phyloP scores from a whole-genome alignment of 2,329 filamentous ascomycete genomes.

The Phialemonium atrogriseum region DNA sequence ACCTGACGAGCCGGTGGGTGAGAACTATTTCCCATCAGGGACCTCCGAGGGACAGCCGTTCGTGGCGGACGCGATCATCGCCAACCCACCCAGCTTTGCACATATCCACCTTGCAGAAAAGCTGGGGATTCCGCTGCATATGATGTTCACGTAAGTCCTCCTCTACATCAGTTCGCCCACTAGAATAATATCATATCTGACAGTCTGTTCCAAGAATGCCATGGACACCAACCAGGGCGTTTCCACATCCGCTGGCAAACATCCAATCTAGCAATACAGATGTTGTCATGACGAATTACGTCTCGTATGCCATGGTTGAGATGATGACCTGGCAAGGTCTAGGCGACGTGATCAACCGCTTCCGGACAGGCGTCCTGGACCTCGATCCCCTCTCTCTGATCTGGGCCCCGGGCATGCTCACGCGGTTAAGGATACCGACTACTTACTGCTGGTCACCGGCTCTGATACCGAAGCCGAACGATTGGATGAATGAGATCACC shows the following conservation, averaged over 20 bases:
- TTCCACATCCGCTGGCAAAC: constrained; percentile 80
- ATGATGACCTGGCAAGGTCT: constrained; percentile 92
- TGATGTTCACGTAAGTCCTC: constrained; percentile 76
- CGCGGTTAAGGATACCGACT: constrained; percentile 68
- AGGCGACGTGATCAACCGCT: constrained; percentile 85
- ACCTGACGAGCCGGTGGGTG: constrained; percentile 41
- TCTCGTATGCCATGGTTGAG: constrained; percentile 78
- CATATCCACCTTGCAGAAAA: constrained; percentile 71
- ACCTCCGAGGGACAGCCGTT: constrained; percentile 51
- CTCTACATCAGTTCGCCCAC: background rate
- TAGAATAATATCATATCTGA: constrained; percentile 57
- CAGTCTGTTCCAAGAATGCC: no score
- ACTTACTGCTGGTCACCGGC: constrained; percentile 90
- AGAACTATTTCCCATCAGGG: constrained; percentile 32
- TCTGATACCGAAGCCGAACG: constrained; percentile 49
- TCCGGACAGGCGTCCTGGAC: constrained; percentile 65
- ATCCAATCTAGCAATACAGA: constrained; percentile 71
- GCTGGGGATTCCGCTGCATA: constrained; percentile 64
- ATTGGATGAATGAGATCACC: constrained; percentile 65
- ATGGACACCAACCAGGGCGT: constrained; percentile 77
- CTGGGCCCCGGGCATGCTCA: constrained; percentile 74
- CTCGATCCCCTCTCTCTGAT: constrained; percentile 72
- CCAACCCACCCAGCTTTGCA: constrained; percentile 70
- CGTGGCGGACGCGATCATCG: constrained; percentile 74
- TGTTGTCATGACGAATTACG: constrained; percentile 68